Conservation (phyloP, 1,284 basidiomycete genomes). For the Tilletia setariae region DNA sequence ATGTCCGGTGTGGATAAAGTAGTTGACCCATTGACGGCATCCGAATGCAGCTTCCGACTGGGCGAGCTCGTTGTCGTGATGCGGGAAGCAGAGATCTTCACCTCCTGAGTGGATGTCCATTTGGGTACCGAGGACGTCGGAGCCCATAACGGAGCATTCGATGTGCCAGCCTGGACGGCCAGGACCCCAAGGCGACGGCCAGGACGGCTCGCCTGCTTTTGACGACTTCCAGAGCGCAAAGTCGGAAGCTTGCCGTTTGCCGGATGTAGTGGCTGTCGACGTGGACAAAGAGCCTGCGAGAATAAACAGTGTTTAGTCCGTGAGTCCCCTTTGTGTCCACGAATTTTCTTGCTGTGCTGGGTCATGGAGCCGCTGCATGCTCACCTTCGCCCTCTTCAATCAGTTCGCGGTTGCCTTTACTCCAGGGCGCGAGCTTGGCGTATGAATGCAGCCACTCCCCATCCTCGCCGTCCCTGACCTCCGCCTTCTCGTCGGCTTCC, state of each 20-base stretch:
- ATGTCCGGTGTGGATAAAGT: conserved; percentile 98
- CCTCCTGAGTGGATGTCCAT: conserved; percentile 99
- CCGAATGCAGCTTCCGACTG: conserved; percentile 74
- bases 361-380: too few species aligned
- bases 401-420: conserved; percentile 84
- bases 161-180: conserved; percentile 99
- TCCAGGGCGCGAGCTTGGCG: conserved; percentile 94
- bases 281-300: conserved; percentile 61
- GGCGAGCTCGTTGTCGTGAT: conserved; percentile 98
- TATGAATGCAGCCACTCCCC: conserved; percentile 62
- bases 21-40: conserved; percentile 94
- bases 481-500: conserved; percentile 28
- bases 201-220: conserved; percentile 95
- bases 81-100: conserved; percentile 93
- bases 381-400: conserved; percentile 90
- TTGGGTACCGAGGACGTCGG: conserved; percentile 79
- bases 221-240: conserved; percentile 98
- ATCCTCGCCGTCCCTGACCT: conserved; percentile 40
- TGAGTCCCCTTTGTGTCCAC: too few species aligned
- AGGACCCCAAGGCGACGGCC: conserved; percentile 92
- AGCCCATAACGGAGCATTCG: conserved; percentile 99
- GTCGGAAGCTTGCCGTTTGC: conserved; percentile 66
- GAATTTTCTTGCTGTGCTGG: too few species aligned
- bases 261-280: conserved; percentile 58
- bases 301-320: background rate